These are phyloP conservation scores for Camellia oleifera DNA, from an alignment of 179 eudicot genomes.

Conservation along the genomic window DNA sequence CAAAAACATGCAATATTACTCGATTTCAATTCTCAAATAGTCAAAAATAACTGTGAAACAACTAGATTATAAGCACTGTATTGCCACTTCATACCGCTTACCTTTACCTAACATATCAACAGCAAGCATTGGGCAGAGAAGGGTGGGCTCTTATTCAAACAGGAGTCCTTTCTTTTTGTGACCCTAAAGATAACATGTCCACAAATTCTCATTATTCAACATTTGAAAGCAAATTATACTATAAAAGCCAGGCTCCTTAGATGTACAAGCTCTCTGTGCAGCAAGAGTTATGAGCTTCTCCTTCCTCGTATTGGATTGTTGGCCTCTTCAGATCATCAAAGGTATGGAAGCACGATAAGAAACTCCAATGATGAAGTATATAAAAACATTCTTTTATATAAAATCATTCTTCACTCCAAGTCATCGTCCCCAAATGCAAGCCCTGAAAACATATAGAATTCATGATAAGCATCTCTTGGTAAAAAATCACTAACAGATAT, in stretches of 20 bases:
- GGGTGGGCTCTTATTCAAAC: too few relatives aligned
- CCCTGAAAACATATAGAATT: background rate
- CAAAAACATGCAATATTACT: background rate
- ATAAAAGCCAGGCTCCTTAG: background rate
- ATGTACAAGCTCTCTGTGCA: background rate
- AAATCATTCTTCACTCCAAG: background rate
- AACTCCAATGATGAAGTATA: background rate
- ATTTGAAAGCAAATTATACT: background rate
- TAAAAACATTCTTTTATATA: background rate
- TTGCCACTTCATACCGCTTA: background rate
- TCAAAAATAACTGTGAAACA: background rate
- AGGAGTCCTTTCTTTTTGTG: background rate
- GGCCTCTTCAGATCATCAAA: background rate
- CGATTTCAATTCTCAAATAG: background rate
- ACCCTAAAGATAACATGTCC: background rate
- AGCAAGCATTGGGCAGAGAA: too few relatives aligned
- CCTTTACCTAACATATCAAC: background rate
- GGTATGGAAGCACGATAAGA: background rate
- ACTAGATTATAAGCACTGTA: background rate
- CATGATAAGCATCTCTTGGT: background rate
- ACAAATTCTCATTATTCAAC: background rate
- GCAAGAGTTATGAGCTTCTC: background rate
- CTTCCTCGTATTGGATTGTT: background rate
- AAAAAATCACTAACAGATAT: background rate
- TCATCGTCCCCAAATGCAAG: constrained; percentile 8